Evolutionary conservation across 441 rosid species (phyloP), one percentile per base, ranked within the genome.

Genomic region (Arabidopsis hybrid): DNA sequence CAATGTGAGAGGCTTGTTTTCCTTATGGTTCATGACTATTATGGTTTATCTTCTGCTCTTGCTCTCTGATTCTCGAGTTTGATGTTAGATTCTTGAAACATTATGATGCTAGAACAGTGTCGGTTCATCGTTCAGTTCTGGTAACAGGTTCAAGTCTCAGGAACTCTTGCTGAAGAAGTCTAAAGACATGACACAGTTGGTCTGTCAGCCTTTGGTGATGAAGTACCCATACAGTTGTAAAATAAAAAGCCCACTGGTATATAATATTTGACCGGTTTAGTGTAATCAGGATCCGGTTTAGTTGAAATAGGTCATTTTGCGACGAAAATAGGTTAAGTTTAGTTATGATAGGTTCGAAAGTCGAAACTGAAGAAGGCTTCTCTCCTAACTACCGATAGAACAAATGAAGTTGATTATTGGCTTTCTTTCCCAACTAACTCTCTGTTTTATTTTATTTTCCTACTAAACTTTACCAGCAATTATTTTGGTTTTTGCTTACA

Each of bases 391-490:
- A 21, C 62, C 78, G 45, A 63, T n/a, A 51, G 70, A 75, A 62
- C 61, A 52, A 75, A 35, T 18, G 56, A 40, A 74, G 43, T 74
- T 74, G 78, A 73, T 67, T 67, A 67, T 75, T 21, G 29, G 8
- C 58, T 63, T 26, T 21, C 60, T 12, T 62, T 70, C 80, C 26
- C 75, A 76, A 70, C 71, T 63, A 69, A 76, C 74, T 68, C 49
- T 61, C 42, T 62, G 45, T 53, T 56, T 38, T 43, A 2, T 50
- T 18, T 51, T 18, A 26, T 42, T 69, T 76, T 76, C 79, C 56
- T 70, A 76, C 79, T 76, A 29, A 70, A 70, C 72, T 49, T 76
- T 64, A 76, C 79, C 79, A 64, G 40, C 71, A 70, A 57, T 61
- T 75, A 12, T 21, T 45, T 65, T 61, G 31, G 14, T 56, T 60